Evolutionary conservation across 495 filamentous ascomycete genomes (phyloP).

Genomic region (Annulohypoxylon moriforme): DNA sequence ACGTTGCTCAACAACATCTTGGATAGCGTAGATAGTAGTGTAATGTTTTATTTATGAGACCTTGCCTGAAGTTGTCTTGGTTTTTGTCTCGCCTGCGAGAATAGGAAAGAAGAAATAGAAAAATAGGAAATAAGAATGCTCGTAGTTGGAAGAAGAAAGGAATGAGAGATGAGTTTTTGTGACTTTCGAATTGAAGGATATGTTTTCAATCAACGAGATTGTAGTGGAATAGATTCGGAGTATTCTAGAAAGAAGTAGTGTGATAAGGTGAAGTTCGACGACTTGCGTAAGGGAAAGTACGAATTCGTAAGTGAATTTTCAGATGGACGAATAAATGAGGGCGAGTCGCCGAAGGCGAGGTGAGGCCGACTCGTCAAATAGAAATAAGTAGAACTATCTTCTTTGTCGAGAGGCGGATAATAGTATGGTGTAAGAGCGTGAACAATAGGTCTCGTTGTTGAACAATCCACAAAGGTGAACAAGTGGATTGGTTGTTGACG

Average conservation of each 20-base stretch:
- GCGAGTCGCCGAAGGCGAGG: neutral
- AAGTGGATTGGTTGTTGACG: slow-evolving; percentile 3
- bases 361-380: slow-evolving; percentile 5
- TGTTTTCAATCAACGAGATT: slow-evolving; percentile 13
- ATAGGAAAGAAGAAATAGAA: slow-evolving; percentile 11
- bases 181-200: neutral
- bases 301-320: slow-evolving; percentile 23
- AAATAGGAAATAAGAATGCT: slow-evolving; percentile 18
- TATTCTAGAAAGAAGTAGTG: slow-evolving; percentile 20
- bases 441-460: slow-evolving; percentile 40
- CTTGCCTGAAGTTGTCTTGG: slow-evolving; percentile 31
- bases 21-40: neutral
- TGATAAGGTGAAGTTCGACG: slow-evolving; percentile 2
- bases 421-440: slow-evolving; percentile 4
- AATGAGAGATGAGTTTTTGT: slow-evolving; percentile 8
- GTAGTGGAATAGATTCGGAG: neutral
- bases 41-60: slow-evolving; percentile 8
- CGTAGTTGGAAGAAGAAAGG: neutral
- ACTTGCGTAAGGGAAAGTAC: slow-evolving; percentile 23
- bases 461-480: slow-evolving; percentile 29
- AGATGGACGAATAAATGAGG: slow-evolving; percentile 26
- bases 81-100: slow-evolving; percentile 44
- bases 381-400: slow-evolving; percentile 37
- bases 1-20: slow-evolving; percentile 30
- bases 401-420: slow-evolving; percentile 36